Percentiles rank a stretch among this genome's conserved stretches.
These are phyloP conservation scores for Colletotrichum noveboracense DNA, from an alignment of 2,329 filamentous ascomycete genomes.

Conservation along the genomic window DNA sequence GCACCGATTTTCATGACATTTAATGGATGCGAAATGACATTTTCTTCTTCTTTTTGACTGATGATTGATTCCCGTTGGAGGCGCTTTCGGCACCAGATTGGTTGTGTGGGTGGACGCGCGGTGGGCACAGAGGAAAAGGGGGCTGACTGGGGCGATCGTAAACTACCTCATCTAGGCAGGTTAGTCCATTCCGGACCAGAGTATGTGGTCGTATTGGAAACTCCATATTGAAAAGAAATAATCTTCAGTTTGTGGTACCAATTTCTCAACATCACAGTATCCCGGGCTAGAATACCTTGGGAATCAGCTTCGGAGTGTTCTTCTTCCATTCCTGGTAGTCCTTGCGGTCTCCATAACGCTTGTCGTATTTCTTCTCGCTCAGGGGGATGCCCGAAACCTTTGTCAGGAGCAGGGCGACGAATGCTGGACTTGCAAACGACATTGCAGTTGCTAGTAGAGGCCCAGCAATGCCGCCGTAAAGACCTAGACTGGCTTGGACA, in stretches of 20 bases:
- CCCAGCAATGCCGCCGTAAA: conserved; percentile 46
- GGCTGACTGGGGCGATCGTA: neutral
- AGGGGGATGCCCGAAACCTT: conserved; percentile 69
- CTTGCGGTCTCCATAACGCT: conserved; percentile 64
- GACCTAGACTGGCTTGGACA: conserved; percentile 61
- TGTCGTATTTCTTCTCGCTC: conserved; percentile 73
- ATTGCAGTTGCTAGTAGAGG: conserved; percentile 40
- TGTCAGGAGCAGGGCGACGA: conserved; percentile 66
- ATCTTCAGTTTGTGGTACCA: neutral
- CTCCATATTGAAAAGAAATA: neutral
- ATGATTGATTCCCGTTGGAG: conserved; percentile 29
- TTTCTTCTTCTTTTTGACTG: conserved; percentile 6
- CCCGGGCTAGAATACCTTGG: conserved; percentile 53
- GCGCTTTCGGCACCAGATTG: neutral
- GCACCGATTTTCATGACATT: neutral
- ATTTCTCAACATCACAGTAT: neutral
- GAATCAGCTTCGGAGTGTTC: conserved; percentile 69
- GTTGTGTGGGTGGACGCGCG: neutral
- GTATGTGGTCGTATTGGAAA: neutral
- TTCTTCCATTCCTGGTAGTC: conserved; percentile 74
- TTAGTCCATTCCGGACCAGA: neutral
- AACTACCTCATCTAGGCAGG: neutral
- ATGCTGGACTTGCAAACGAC: conserved; percentile 66
- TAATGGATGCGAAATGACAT: neutral
- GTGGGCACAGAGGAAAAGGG: neutral